Evolutionary conservation across 139 green algal genomes (phyloP).

Genomic region (Chlorokybus atmophyticus): DNA sequence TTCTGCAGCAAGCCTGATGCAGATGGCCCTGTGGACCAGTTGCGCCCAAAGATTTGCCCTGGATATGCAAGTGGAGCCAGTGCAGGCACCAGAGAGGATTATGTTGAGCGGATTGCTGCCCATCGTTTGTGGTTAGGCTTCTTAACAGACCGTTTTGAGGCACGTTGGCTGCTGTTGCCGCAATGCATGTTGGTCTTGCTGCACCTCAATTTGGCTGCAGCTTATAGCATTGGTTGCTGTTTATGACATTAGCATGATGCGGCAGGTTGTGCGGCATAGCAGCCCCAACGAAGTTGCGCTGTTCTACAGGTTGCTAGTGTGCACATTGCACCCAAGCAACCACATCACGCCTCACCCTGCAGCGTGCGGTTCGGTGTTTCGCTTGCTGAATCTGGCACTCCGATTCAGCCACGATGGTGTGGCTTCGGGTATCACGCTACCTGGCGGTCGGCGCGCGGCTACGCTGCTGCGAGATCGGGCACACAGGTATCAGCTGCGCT

Average conservation of each 20-base stretch:
- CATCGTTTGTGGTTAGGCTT: constrained; percentile 18
- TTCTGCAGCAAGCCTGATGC: constrained; percentile 1
- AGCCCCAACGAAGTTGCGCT: constrained; percentile 6
- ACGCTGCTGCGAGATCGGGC: constrained; percentile 1
- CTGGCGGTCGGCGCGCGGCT: too few species aligned
- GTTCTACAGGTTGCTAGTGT: constrained; percentile 6
- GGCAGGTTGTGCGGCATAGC: constrained; percentile 9
- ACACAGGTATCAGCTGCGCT: background rate
- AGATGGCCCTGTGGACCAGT: constrained; percentile 2
- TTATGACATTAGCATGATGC: too few species aligned
- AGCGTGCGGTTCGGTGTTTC: constrained; percentile 9
- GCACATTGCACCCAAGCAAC: background rate
- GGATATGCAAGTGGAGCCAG: constrained; percentile 3
- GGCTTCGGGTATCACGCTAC: too few species aligned
- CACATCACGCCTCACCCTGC: constrained; percentile 16
- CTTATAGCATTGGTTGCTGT: too few species aligned
- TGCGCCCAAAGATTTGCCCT: constrained; percentile 14
- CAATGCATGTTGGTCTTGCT: too few species aligned
- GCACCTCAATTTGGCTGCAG: too few species aligned
- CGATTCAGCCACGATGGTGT: too few species aligned
- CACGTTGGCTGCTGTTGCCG: too few species aligned
- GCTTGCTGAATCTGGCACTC: constrained; percentile 8
- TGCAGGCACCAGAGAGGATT: background rate
- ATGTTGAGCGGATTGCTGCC: constrained; percentile 16
- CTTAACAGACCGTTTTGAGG: constrained; percentile 15